Evolutionary conservation across 495 filamentous ascomycete genomes (phyloP), one percentile per base, ranked within the genome.

Genomic region (Talaromyces wortmannii): DNA sequence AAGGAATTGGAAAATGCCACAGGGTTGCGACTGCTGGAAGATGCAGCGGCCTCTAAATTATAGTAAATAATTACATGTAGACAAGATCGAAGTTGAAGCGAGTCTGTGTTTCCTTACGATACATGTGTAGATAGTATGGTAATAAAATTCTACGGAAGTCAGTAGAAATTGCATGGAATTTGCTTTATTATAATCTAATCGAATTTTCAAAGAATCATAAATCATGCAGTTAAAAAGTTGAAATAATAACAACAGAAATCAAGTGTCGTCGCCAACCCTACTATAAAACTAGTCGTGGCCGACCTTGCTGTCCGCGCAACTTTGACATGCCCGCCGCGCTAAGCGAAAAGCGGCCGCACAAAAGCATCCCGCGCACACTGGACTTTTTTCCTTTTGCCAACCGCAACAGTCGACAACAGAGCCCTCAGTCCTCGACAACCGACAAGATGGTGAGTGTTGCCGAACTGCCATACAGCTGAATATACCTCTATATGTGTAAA

Each of bases 1-100:
- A 76, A 66, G 60, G 84, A 89, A 65, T 63, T 90, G 58, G 86
- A 90, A 65, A 67, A 69, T 57, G 56, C 83, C 45, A 81, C 77
- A 44, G 83, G 83, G 17, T 56, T 87, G 55, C 59, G 65, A 31
- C 67, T 89, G 61, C 58, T 82, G 57, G 79, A 82, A 47, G 67
- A 64, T 29, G 61, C 55, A 31, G 66, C 63, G 10, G 71, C 67
- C 51, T 67, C 75, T n/a, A 67, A 63, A 52, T 64, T 78, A 53
- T 78, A 55, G 64, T 53, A 30, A 30, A 8, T 10, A 13, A 48
- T 48, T 48, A 10, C 15, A 23, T 2, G 15, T 48, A 11, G 1
- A 10, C 29, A 31, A 3, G 8, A 23, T 48, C 6, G 45, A 48
- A 48, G 10, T 48, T 23, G 8, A 15, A 10, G 7, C 8, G 45